Evolutionary conservation across 805 yeast genomes (phyloP).

Genomic region (Nakazawaea wyomingensis): DNA sequence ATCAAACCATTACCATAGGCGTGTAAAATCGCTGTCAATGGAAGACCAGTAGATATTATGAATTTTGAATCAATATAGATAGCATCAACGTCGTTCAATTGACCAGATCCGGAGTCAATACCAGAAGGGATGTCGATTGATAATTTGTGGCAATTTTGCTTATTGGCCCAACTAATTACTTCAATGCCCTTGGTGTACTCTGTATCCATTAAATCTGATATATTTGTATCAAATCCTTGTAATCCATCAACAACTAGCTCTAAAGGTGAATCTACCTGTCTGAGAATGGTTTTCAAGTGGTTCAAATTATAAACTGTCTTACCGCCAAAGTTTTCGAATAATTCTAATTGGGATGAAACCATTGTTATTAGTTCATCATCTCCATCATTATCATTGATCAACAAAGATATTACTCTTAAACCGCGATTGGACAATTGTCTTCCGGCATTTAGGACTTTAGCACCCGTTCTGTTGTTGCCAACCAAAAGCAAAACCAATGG

Average conservation of each 20-base stretch:
- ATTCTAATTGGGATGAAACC: slow-evolving; percentile 44
- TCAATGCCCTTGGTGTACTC: slow-evolving; percentile 36
- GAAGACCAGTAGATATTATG: slow-evolving; percentile 69
- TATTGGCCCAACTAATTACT: slow-evolving; percentile 66
- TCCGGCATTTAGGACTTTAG: slow-evolving; percentile 72
- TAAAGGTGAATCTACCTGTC: slow-evolving; percentile 61
- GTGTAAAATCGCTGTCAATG: slow-evolving; percentile 56
- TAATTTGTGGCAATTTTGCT: slow-evolving; percentile 39
- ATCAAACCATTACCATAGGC: slow-evolving; percentile 54
- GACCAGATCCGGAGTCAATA: slow-evolving; percentile 77
- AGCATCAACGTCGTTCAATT: slow-evolving; percentile 26
- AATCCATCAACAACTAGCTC: slow-evolving; percentile 79
- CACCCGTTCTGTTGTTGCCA: slow-evolving; percentile 74
- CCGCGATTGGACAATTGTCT: slow-evolving; percentile 75
- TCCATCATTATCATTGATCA: slow-evolving; percentile 30
- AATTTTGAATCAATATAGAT: slow-evolving; percentile 40
- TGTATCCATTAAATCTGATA: slow-evolving; percentile 49
- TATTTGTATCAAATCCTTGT: slow-evolving; percentile 73
- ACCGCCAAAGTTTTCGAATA: slow-evolving; percentile 66
- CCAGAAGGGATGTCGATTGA: slow-evolving; percentile 84
- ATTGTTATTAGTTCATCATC: slow-evolving; percentile 26
- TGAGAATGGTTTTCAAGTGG: slow-evolving; percentile 32
- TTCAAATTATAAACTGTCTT: slow-evolving; percentile 39
- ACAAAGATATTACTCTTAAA: slow-evolving; percentile 56
- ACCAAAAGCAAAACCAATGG: slow-evolving; percentile 68